These are phyloP conservation scores for Penicillium canariense DNA, from an alignment of 495 filamentous ascomycete genomes.

Conservation along the genomic window DNA sequence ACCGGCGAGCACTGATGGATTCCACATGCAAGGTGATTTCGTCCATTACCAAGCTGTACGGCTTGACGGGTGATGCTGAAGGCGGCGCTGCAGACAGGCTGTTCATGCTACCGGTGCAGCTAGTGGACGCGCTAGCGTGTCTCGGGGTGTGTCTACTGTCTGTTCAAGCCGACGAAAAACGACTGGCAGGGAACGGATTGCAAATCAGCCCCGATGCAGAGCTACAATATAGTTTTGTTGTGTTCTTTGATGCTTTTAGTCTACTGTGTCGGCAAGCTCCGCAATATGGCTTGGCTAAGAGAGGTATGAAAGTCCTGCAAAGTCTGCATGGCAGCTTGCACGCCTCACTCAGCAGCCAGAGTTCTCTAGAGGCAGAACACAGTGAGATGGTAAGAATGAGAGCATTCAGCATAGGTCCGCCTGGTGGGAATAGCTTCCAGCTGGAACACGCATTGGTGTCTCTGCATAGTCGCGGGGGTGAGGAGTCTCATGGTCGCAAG, in stretches of 20 bases:
- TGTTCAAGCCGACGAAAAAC: constrained; percentile 11
- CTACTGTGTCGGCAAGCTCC: constrained; percentile 13
- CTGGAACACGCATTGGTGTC: constrained; percentile 18
- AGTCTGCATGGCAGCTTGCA: constrained; percentile 8
- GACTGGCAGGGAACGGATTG: constrained; percentile 10
- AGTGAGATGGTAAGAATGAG: neutral
- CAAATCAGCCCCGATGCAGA: constrained; percentile 6
- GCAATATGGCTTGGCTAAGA: constrained; percentile 10
- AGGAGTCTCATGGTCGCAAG: neutral
- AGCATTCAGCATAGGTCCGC: neutral
- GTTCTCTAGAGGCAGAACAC: neutral
- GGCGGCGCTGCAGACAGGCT: constrained; percentile 5
- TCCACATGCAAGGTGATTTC: constrained; percentile 10
- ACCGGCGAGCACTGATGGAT: constrained; percentile 19
- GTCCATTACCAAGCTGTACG: constrained; percentile 12
- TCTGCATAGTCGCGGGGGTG: constrained; percentile 9
- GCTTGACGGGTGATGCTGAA: constrained; percentile 5
- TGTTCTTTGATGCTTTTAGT: constrained; percentile 9
- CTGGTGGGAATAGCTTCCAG: neutral
- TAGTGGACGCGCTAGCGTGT: constrained; percentile 13
- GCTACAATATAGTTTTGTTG: constrained; percentile 5
- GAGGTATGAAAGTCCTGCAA: constrained; percentile 12
- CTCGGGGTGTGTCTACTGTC: constrained; percentile 20
- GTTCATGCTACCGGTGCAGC: constrained; percentile 10
- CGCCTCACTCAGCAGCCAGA: neutral